Conservation (phyloP, 306 rosid species). For the Glycine tomentella region DNA sequence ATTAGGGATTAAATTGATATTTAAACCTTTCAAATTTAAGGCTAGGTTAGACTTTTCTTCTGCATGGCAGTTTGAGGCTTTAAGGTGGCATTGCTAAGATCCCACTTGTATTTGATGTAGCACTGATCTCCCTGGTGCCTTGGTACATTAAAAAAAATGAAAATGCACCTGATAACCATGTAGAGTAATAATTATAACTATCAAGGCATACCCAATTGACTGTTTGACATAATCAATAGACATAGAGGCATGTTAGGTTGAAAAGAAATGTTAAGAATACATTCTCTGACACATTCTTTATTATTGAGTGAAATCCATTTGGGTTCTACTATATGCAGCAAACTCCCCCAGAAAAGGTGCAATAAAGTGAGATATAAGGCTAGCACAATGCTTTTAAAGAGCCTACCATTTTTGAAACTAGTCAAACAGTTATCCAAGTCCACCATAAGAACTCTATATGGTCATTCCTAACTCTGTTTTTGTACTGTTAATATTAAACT, state of each 20-base stretch:
- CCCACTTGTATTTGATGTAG: neutral
- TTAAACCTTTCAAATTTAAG: neutral
- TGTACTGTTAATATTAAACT: no score
- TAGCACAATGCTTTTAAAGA: no score
- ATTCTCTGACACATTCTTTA: neutral
- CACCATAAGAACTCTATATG: no score
- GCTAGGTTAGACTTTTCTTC: neutral
- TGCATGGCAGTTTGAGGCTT: slow-evolving; percentile 6
- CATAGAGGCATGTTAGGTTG: neutral
- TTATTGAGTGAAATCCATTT: neutral
- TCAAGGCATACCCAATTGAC: neutral
- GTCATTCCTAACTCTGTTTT: no score
- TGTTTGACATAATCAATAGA: neutral
- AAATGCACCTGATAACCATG: slow-evolving; percentile 1
- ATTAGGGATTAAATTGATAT: neutral
- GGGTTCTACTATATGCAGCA: no score
- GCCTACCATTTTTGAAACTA: no score
- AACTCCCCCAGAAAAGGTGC: no score
- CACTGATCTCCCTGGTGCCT: neutral
- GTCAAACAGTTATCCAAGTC: no score
- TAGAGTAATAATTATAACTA: neutral
- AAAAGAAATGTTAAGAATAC: neutral
- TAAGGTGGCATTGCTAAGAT: neutral
- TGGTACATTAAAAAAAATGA: neutral
- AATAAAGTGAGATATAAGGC: no score